Base-by-base conservation (phyloP, 768 basidiomycete genomes). In the Tulasnella sp. region DNA sequence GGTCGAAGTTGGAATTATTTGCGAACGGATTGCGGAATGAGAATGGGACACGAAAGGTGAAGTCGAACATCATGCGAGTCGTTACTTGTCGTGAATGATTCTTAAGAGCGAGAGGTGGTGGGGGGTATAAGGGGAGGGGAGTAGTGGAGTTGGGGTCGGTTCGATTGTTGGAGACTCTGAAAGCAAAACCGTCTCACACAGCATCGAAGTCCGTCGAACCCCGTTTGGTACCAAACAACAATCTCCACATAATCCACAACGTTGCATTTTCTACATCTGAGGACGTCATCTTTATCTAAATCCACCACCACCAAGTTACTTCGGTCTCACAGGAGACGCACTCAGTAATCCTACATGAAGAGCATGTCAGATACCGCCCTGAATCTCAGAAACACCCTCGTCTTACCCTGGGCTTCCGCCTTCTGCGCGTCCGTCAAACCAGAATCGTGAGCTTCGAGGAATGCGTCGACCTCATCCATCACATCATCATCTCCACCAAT, bases 401-500 rank as follows among this genome's bases (percentile, higher is more conserved):
- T 25, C 42, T 25, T 19, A 75, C 73, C 78, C 67, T 79, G 71
- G 25, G 91, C 91, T 29, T 91, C 87, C 79, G 89, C 88, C 82
- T 91, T 89, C 80, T 95, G 92, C 3, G 89, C 92, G 77, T 92
- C 91, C 3, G 91, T 89, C 73, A 94, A 84, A 22, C 93, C 93
- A 8, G 91, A 90, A 83, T 94, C 96, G 82, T 98, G 93, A 2
- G 93, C 96, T 80, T 97, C 95, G 64, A 98, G 85, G 87, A 97
- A 97, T 0, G 94, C 95, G 81, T 97, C 95, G 75, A 91, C 93
- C 86, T 97, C 96, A 80, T 96, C 93, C 90, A 98, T 88, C 68
- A 96, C 93, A 76, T 89, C 89, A 78, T 91, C 90, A 29, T 83
- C 86, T 71, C 86, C 89, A 17, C 84, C 85, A 36, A 88, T 89